These are phyloP conservation scores for Neoboletus brunneissimus DNA, from an alignment of 768 basidiomycete genomes.

Conservation along the genomic window DNA sequence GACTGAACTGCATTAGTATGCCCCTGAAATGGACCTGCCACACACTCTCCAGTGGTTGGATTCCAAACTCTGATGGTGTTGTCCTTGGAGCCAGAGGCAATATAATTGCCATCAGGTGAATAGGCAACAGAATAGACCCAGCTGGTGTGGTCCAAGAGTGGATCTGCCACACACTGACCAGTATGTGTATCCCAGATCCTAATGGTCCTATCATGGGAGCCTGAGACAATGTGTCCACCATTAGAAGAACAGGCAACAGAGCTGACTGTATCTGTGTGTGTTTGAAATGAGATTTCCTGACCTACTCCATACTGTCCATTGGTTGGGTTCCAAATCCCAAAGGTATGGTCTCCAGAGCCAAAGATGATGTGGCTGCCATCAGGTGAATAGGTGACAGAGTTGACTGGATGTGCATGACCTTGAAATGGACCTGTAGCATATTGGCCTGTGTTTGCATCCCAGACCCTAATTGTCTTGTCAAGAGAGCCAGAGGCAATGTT, in stretches of 20 bases:
- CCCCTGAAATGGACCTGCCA: constrained; percentile 17
- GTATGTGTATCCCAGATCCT: constrained; percentile 15
- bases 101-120: constrained; percentile 28
- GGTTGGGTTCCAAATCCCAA: constrained; percentile 10
- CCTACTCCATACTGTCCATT: not conserved
- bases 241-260: constrained; percentile 18
- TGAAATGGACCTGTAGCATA: not conserved
- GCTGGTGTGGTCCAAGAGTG: constrained; percentile 3
- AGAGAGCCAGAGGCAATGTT: constrained; percentile 11
- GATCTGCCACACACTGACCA: constrained; percentile 1
- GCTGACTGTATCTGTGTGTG: not conserved
- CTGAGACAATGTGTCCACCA: constrained; percentile 10
- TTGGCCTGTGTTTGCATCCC: constrained; percentile 12
- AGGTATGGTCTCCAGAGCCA: constrained; percentile 1
- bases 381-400: constrained; percentile 15
- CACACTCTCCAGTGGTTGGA: constrained; percentile 7
- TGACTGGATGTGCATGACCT: not conserved
- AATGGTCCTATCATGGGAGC: constrained; percentile 2
- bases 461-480: constrained; percentile 6
- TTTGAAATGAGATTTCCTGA: not conserved
- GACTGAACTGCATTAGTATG: constrained; percentile 18
- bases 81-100: constrained; percentile 23
- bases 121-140: constrained; percentile 15
- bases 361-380: constrained; percentile 20
- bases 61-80: constrained; percentile 26